These are phyloP conservation scores for Xylaria palmicola DNA, from an alignment of 495 filamentous ascomycete species.

Conservation along the genomic window DNA sequence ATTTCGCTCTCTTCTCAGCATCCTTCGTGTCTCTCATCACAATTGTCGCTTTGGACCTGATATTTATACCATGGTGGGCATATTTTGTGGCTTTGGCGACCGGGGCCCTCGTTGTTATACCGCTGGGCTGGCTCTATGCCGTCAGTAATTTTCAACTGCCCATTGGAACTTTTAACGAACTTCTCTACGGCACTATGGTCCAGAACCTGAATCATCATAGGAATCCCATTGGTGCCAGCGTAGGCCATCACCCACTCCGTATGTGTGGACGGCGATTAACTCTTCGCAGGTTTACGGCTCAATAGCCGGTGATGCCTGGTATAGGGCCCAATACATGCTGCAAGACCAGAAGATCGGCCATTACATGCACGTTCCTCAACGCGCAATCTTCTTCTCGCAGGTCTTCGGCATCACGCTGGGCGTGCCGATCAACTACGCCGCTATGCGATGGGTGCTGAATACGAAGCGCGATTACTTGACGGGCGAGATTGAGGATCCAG, in stretches of 20 bases:
- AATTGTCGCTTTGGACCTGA: constrained; percentile 43
- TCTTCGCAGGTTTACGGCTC: constrained; percentile 43
- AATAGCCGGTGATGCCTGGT: constrained; percentile 52
- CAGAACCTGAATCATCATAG: constrained; percentile 44
- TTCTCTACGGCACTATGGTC: constrained; percentile 59
- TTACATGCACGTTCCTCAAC: constrained; percentile 59
- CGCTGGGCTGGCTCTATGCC: constrained; percentile 56
- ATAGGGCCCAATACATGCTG: constrained; percentile 58
- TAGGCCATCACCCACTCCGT: constrained; percentile 9
- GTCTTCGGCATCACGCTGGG: constrained; percentile 53
- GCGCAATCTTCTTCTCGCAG: constrained; percentile 58
- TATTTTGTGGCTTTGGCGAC: constrained; percentile 52
- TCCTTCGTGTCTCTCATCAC: constrained; percentile 50
- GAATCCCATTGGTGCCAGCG: constrained; percentile 53
- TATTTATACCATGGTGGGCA: constrained; percentile 59
- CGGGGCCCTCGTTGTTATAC: constrained; percentile 51
- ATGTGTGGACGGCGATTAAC: not conserved
- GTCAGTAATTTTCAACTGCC: constrained; percentile 56
- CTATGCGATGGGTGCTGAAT: constrained; percentile 46
- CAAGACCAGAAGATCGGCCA: constrained; percentile 50
- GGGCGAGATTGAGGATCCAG: constrained; percentile 48
- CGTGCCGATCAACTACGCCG: constrained; percentile 47
- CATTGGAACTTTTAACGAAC: constrained; percentile 55
- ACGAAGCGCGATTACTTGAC: constrained; percentile 54
- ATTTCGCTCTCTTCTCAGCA: constrained; percentile 43